Evolutionary conservation across 495 filamentous ascomycete genomes (phyloP), one percentile per base, ranked within the genome.

Genomic region (Aspergillus sclerotiicarbonarius): DNA sequence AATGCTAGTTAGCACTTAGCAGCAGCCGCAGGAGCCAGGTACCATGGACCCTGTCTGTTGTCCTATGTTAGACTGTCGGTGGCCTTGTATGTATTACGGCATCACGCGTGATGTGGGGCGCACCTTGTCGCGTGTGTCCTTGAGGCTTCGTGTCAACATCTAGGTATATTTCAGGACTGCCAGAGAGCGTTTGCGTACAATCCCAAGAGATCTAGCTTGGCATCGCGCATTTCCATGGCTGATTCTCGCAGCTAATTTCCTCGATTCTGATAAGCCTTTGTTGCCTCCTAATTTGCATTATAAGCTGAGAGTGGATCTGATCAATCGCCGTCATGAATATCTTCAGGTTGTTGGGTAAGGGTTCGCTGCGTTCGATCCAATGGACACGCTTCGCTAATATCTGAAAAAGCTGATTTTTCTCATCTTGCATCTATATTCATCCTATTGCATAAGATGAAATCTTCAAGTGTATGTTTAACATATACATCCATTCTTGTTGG

Each of bases 341-440:
- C 75, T 96, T 96, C 78, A 82, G 92, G 70, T 73, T 96, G 70
- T 70, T 88, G 65, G 92, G 92, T 96, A 74, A 64, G 84, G 20
- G 12, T 16, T n/a, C 35, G 31, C 33, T 13, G 49, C 21, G 0
- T 18, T 41, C 8, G 1, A 9, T n/a, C 1, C 31, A 30, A 20
- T 19, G 6, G n/a, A 25, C 13, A 39, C 30, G 20, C 21, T 20
- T 15, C 1, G 12, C 37, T 54, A 61, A 59, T 16, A 45, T 43
- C 10, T 21, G 21, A 8, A 48, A 62, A 64, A 96, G 92, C 84
- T 66, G 94, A 98, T 80, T 84, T 98, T 64, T 97, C 91, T 76
- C 94, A 98, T 79, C 77, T 98, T 62, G 81, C 90, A 37, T 98
- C 95, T 37, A 95, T 98, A 70, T 79, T 96, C 60, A 96, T 98